phyloP scores from a whole-genome alignment of 257 asterid species.

The Solanum chiquidenum region DNA sequence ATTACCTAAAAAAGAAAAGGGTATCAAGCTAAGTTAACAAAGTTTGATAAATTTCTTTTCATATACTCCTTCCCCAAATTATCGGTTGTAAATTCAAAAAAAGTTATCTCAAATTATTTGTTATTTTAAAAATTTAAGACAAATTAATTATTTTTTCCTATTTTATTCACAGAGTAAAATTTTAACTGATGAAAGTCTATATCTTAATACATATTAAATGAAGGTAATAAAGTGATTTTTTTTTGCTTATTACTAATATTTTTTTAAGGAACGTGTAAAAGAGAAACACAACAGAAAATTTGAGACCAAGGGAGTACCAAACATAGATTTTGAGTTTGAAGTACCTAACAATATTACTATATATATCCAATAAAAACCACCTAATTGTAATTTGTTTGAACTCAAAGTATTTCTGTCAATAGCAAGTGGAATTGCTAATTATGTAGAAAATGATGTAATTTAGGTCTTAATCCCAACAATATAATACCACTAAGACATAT shows the following conservation, averaged over 20 bases:
- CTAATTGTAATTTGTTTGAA: not conserved
- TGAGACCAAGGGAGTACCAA: not conserved
- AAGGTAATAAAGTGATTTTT: not conserved
- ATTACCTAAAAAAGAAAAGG: too few species aligned
- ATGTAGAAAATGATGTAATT: not conserved
- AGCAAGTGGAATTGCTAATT: not conserved
- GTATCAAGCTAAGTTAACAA: not conserved
- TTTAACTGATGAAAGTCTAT: not conserved
- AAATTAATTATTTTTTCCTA: not conserved
- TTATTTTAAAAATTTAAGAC: not conserved
- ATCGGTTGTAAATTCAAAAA: too few species aligned
- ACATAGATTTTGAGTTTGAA: not conserved
- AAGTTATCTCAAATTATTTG: too few species aligned
- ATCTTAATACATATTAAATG: not conserved
- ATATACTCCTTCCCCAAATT: not conserved
- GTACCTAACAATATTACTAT: not conserved
- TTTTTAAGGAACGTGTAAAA: not conserved
- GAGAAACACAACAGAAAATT: not conserved
- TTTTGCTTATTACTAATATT: not conserved
- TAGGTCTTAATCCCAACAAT: not conserved
- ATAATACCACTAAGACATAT: not conserved
- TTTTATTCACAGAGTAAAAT: not conserved
- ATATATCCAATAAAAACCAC: not conserved
- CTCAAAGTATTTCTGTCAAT: not conserved
- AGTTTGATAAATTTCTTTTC: not conserved